Evolutionary conservation across 306 rosid species (phyloP).

Genomic region (Malus sylvestris): DNA sequence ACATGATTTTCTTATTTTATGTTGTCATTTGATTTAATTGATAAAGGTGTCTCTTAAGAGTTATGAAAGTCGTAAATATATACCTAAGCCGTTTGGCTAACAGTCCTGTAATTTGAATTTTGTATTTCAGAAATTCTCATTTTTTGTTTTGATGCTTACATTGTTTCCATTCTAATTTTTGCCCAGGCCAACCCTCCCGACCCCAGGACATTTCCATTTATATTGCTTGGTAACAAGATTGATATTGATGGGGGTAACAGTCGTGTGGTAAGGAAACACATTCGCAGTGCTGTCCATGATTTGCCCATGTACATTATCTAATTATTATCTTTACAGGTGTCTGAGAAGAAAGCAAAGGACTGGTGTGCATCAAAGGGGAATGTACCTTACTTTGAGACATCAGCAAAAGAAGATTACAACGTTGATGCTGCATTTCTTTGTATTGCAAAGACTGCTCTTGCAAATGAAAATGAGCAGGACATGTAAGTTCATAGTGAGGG

Average conservation of each 20-base stretch:
- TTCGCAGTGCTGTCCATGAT: background rate
- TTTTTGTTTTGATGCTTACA: background rate
- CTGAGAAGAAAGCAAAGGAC: constrained; percentile 91
- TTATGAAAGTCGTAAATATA: background rate
- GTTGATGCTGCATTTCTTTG: constrained; percentile 80
- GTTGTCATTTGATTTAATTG: background rate
- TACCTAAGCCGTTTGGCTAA: background rate
- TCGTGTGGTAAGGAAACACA: constrained; percentile 66
- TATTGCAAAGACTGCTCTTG: constrained; percentile 78
- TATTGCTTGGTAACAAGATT: constrained; percentile 88
- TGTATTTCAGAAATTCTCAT: background rate
- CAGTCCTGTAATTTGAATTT: background rate
- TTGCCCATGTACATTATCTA: constrained; percentile 15
- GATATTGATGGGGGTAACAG: constrained; percentile 95
- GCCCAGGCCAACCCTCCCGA: constrained; percentile 68
- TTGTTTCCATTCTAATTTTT: constrained; percentile 5
- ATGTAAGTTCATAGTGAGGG: constrained; percentile 49
- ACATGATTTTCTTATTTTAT: background rate
- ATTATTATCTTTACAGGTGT: constrained; percentile 51
- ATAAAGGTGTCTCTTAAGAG: background rate
- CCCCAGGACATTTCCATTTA: constrained; percentile 71
- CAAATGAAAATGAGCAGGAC: constrained; percentile 72
- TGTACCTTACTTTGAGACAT: constrained; percentile 83
- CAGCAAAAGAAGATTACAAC: constrained; percentile 89
- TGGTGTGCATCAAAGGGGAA: constrained; percentile 88